Evolutionary conservation across 768 basidiomycete species (phyloP).

Genomic region (Mycena capillaripes): DNA sequence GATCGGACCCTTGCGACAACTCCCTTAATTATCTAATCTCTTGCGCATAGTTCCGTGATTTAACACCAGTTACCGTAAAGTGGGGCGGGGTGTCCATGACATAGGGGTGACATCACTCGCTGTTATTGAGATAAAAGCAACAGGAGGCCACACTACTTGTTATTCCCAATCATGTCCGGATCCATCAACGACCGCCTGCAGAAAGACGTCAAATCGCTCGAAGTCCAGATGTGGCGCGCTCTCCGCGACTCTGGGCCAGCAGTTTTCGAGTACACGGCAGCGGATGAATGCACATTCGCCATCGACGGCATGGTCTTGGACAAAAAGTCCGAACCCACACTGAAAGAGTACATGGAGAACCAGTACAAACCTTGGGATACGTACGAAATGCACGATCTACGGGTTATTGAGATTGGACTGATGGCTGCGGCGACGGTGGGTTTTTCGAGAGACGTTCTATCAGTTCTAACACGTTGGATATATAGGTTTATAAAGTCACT

Average conservation of each 20-base stretch:
- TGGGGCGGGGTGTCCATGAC: not conserved
- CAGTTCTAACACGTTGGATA: no score
- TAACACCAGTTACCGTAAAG: not conserved
- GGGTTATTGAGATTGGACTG: not conserved
- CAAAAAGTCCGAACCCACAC: not conserved
- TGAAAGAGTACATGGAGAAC: constrained; percentile 8
- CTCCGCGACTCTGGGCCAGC: constrained; percentile 5
- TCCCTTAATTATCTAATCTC: no score
- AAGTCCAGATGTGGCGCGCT: constrained; percentile 6
- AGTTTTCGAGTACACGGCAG: not conserved
- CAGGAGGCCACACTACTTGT: not conserved
- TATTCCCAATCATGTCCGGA: not conserved
- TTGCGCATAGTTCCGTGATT: no score
- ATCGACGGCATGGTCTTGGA: constrained; percentile 7
- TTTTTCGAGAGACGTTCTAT: no score
- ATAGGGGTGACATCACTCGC: constrained; percentile 5
- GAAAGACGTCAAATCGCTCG: not conserved
- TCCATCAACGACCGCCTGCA: not conserved
- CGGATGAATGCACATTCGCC: not conserved
- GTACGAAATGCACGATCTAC: not conserved
- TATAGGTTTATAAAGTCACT: constrained; percentile 6
- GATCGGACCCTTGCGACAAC: no score
- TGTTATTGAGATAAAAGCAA: not conserved
- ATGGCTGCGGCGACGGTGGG: not conserved
- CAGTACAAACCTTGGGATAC: not conserved